A percentile compares a stretch with the other conserved stretches of the same genome.
Evolutionary conservation across 371 early-diverging fungal species (phyloP).

Genomic region (Mucor piriformis): DNA sequence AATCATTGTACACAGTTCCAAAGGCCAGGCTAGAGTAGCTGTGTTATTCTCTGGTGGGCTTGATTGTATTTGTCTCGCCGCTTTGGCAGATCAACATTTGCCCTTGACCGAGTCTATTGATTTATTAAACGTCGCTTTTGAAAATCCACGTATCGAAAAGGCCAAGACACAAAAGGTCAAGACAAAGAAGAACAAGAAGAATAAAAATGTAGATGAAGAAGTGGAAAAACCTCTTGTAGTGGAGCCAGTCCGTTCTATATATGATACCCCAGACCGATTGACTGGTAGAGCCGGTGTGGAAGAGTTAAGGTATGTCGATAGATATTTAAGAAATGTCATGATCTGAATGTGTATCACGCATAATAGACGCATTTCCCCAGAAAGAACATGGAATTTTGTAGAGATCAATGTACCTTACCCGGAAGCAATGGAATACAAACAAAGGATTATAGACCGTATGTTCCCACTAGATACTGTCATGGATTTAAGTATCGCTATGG

Average conservation of each 20-base stretch:
- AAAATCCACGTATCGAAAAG: conserved; percentile 78
- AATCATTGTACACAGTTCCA: neutral
- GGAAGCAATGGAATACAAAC: conserved; percentile 60
- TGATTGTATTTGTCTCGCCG: conserved; percentile 89
- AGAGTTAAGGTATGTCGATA: conserved; percentile 65
- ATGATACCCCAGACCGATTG: conserved; percentile 88
- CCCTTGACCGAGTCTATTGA: conserved; percentile 82
- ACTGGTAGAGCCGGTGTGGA: conserved; percentile 73
- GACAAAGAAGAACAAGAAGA: conserved; percentile 18
- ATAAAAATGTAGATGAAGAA: conserved; percentile 10
- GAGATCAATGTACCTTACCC: conserved; percentile 85
- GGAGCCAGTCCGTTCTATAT: conserved; percentile 36
- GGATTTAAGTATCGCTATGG: conserved; percentile 97
- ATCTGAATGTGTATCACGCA: too few species aligned
- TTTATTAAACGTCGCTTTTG: conserved; percentile 95
- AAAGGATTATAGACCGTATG: conserved; percentile 73
- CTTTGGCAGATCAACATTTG: conserved; percentile 70
- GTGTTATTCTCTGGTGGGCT: conserved; percentile 95
- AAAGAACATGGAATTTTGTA: conserved; percentile 86
- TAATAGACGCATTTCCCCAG: conserved; percentile 58
- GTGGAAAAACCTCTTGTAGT: neutral
- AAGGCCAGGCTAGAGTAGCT: conserved; percentile 63
- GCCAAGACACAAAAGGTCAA: conserved; percentile 30
- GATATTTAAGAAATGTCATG: too few species aligned
- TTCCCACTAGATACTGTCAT: conserved; percentile 87